phyloP scores from a whole-genome alignment of 805 yeast genomes.

The Saccharomycopsis amapae region DNA sequence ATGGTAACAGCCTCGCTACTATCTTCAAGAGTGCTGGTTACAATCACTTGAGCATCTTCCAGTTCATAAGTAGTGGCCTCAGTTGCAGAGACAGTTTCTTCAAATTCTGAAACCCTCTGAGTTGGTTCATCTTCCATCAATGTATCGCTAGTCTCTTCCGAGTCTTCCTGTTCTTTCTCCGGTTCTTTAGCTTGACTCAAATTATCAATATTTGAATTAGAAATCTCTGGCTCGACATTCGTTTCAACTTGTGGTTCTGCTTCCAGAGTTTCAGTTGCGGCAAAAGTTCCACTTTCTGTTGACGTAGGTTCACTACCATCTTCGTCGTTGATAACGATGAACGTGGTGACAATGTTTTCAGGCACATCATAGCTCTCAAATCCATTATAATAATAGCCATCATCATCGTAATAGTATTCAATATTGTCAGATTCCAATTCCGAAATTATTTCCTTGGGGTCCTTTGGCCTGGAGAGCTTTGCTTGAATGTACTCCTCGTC shows the following conservation, averaged over 20 bases:
- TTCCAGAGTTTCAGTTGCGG: no score
- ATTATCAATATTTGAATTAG: no score
- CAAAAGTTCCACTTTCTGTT: no score
- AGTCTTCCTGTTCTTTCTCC: no score
- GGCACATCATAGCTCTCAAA: conserved; percentile 9
- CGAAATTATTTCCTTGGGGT: conserved; percentile 35
- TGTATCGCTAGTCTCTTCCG: no score
- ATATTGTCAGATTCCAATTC: conserved; percentile 12
- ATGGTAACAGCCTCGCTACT: background rate
- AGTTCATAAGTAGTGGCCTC: background rate
- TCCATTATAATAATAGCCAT: conserved; percentile 13
- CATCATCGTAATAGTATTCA: conserved; percentile 17
- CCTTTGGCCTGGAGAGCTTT: conserved; percentile 24
- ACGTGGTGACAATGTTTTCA: background rate
- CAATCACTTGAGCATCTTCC: background rate
- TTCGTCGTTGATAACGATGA: no score
- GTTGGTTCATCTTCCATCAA: no score
- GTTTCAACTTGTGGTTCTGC: no score
- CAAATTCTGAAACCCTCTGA: no score
- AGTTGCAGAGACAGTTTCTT: background rate
- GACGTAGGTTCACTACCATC: no score
- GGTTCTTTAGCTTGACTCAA: no score
- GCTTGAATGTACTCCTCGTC: conserved; percentile 42
- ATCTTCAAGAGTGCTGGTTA: background rate
- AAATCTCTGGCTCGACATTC: no score